Evolutionary conservation across 257 asterid species (phyloP).

Genomic region (Lavandula angustifolia): DNA sequence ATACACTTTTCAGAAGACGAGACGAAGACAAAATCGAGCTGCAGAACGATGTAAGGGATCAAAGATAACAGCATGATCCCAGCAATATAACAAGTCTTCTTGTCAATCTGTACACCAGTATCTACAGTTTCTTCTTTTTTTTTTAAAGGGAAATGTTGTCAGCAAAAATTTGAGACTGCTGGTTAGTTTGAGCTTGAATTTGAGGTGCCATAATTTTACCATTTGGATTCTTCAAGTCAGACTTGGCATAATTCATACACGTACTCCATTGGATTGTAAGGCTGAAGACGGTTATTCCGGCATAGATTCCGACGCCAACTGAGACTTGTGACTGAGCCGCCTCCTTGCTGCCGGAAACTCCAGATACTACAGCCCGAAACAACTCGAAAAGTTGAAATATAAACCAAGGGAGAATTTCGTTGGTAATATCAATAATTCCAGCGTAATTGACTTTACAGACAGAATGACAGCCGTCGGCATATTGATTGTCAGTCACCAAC

Average conservation of each 20-base stretch:
- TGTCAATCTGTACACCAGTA: constrained; percentile 40
- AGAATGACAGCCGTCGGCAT: too few species aligned
- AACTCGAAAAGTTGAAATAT: too few species aligned
- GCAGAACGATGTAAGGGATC: constrained; percentile 46
- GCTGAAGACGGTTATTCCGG: constrained; percentile 47
- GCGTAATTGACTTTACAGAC: too few species aligned
- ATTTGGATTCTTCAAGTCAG: constrained; percentile 24
- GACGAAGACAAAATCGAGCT: constrained; percentile 32
- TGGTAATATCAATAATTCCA: too few species aligned
- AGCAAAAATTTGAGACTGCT: too few species aligned
- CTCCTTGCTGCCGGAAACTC: constrained; percentile 43
- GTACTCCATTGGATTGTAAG: constrained; percentile 53
- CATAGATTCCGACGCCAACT: constrained; percentile 45
- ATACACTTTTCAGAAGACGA: constrained; percentile 28
- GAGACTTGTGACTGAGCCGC: constrained; percentile 45
- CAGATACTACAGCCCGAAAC: too few species aligned
- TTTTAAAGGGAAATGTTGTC: too few species aligned
- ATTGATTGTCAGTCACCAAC: too few species aligned
- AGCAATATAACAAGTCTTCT: constrained; percentile 41
- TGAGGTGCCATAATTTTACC: too few species aligned
- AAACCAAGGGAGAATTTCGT: too few species aligned
- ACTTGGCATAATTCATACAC: constrained; percentile 40
- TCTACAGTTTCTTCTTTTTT: too few species aligned
- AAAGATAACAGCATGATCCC: constrained; percentile 51
- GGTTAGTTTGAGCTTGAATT: too few species aligned